phyloP scores from a whole-genome alignment of 2,329 filamentous ascomycete species.

The Ophiosphaerella narmari region DNA sequence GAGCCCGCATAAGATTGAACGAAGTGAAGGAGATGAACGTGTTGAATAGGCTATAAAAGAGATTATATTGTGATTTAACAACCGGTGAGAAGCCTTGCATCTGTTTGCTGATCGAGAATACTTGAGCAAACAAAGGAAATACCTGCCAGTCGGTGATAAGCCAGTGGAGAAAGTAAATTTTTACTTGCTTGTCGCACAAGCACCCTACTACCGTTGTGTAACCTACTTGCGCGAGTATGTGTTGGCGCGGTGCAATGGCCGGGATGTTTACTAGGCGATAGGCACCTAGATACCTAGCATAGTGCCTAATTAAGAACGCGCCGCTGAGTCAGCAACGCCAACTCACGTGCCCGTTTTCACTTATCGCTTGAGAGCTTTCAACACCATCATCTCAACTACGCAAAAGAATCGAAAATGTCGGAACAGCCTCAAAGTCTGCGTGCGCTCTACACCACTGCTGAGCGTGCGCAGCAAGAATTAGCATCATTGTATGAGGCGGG shows the following conservation, averaged over 20 bases:
- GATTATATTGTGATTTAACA: too few species aligned
- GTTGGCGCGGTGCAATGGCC: neutral
- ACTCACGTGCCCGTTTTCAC: constrained; percentile 26
- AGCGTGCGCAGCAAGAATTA: constrained; percentile 60
- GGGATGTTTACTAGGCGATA: constrained; percentile 4
- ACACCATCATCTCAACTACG: constrained; percentile 5
- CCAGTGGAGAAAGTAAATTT: too few species aligned
- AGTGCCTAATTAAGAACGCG: too few species aligned
- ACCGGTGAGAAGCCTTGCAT: too few species aligned
- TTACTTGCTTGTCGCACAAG: too few species aligned
- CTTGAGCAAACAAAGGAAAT: too few species aligned
- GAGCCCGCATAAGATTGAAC: too few species aligned
- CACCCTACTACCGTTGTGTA: neutral
- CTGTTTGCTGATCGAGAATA: too few species aligned
- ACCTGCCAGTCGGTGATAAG: too few species aligned
- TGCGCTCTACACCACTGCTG: constrained; percentile 60
- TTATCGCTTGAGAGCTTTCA: neutral
- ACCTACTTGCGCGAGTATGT: neutral
- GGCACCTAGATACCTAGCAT: neutral
- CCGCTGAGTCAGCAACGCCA: constrained; percentile 27
- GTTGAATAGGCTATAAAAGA: too few species aligned
- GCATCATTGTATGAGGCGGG: constrained; percentile 69
- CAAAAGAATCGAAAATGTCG: constrained; percentile 37
- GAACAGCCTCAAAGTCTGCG: constrained; percentile 59
- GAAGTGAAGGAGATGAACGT: too few species aligned